Evolutionary conservation across 495 filamentous ascomycete genomes (phyloP), one percentile per base, ranked within the genome.

Genomic region (Podospora fimiseda): DNA sequence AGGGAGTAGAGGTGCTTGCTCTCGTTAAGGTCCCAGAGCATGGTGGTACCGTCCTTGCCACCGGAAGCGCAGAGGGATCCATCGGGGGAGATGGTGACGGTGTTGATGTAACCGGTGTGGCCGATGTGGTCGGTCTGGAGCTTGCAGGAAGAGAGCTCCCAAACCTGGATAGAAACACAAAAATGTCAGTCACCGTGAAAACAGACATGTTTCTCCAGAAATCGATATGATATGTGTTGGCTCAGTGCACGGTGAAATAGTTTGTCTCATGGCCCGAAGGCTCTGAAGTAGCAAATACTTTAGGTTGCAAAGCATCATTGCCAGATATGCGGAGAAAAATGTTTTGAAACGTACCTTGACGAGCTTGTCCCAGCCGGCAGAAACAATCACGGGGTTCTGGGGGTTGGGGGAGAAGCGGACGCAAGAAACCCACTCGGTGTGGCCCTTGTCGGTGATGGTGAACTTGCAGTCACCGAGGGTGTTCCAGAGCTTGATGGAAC

Each of bases 251-350:
- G 87, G 89, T 93, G 88, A 59, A 59, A 77, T 47, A 47, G 70
- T 76, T 95, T 86, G 88, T 99, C 94, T 99, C 93, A 99, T 95
- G 69, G 89, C 89, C 82, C 67, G 70, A 70, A 78, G 81, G 86
- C 90, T 99, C 93, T 96, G 94, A 99, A 99, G 93, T 99, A 99
- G 93, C 93, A 97, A 99, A 97, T 99, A 99, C 90, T 90, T 92
- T 74, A 70, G 65, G 79, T 83, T 84, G 83, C 81, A 81, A 59
- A 88, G 77, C 93, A 98, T 98, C 93, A 87, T 95, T 49, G 74
- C 55, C 45, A 53, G 52, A 54, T 27, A 22, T 9, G 20, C 9
- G 33, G 39, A 13, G 6, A 1, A n/a, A 21, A 16, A 14, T n/a
- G 24, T 9, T 13, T 30, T 23, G 33, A 36, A 22, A 65, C 92